Conservation (phyloP, 176 grass and related monocot species). For the Triticum aestivum region IWGSC_CS_RefSeq_v2.1 NC_057802.1:592863390-592863889, state of each 20-base stretch:
- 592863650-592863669: background rate
- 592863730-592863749: background rate
- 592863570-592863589: too few species aligned
- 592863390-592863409: slow-evolving; percentile 18
- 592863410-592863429: background rate
- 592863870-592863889: background rate
- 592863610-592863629: slow-evolving; percentile 6
- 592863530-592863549: slow-evolving; percentile 7
- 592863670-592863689: fast-evolving
- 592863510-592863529: background rate
- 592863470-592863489: background rate
- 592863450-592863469: background rate
- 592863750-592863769: background rate
- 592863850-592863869: background rate
- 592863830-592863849: slow-evolving; percentile 6
- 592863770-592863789: background rate
- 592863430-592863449: background rate
- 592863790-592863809: slow-evolving; percentile 19
- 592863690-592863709: background rate
- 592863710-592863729: background rate
- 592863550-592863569: slow-evolving; percentile 15
- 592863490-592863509: fast-evolving
- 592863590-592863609: background rate
- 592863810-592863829: slow-evolving; percentile 37
- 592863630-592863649: slow-evolving; percentile 37